Base-by-base conservation (phyloP, 2,329 filamentous ascomycete species). In the Fusarium multiceps region DNA sequence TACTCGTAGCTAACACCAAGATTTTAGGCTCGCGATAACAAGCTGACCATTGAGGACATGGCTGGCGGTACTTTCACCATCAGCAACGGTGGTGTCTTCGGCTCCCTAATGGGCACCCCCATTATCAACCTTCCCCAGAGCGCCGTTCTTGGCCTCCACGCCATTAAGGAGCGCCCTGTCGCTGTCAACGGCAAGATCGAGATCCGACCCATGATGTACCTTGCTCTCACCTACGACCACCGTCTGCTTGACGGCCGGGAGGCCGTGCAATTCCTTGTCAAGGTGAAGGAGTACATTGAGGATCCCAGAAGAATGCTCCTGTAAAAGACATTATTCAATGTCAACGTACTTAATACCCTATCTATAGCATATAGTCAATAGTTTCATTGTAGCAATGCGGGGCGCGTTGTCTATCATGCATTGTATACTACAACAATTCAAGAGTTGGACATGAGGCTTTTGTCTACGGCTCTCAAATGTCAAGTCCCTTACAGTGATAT, bases 121-220 rank as follows among this genome's bases (percentile, higher is more conserved):
- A 98, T 99, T 79, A 98, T 99, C 86, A 99, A 99, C 83, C 86
- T 97, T 49, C 95, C 95, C 16, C 95, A 98, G 80, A 95, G 92
- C 63, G 92, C 93, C 61, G 94, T 98, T 12, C 88, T 98, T 62
- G 95, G 95, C 72, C 90, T 98, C 23, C 95, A 99, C 80, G 94
- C 95, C 48, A 98, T 98, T 82, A 99, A 99, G 85, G 94, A 99
- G 58, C 93, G 92, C 76, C 90, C 95, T 4, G 90, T 98, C 55
- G 95, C 88, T 27, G 86, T 98, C 67, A 94, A 98, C 77, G 96
- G 96, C 77, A 97, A 98, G 85, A 86, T 98, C 61, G 94, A 98
- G 81, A 93, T 97, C 74, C 89, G 96, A 72, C 96, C 96, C n/a
- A 98, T 99, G 94, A 99, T 99, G 96, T 98, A 97, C 82, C 88